phyloP scores from a whole-genome alignment of 2,329 filamentous ascomycete genomes.

The Coleophoma cylindrospora region DNA sequence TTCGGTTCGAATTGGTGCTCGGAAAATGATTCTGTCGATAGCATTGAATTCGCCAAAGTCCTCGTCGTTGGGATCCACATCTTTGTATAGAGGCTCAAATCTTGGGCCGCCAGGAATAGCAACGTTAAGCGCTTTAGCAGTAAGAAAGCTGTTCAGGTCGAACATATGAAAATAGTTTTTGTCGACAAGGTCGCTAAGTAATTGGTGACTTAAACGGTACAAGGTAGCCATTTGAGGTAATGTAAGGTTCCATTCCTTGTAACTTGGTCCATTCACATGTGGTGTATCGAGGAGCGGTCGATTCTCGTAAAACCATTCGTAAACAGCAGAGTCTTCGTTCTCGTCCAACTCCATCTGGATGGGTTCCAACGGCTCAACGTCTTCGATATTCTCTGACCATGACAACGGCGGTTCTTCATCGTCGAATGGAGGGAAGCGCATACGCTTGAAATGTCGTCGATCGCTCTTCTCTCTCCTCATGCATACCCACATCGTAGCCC shows the following conservation, averaged over 20 bases:
- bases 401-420: slow-evolving; percentile 96
- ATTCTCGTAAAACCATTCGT: slow-evolving; percentile 98
- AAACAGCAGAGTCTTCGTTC: slow-evolving; percentile 83
- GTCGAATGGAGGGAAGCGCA: slow-evolving; percentile 98
- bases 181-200: slow-evolving; percentile 88
- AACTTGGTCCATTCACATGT: slow-evolving; percentile 94
- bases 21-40: slow-evolving; percentile 98
- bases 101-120: slow-evolving; percentile 95
- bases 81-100: slow-evolving; percentile 96
- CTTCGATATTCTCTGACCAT: slow-evolving; percentile 98
- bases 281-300: slow-evolving; percentile 83
- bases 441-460: slow-evolving; percentile 91
- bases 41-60: slow-evolving; percentile 99
- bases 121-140: slow-evolving; percentile 94
- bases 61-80: slow-evolving; percentile 97
- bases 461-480: slow-evolving; percentile 99
- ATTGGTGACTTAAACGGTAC: slow-evolving; percentile 83
- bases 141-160: slow-evolving; percentile 89
- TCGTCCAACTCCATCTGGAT: slow-evolving; percentile 99
- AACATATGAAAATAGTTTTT: slow-evolving; percentile 99
- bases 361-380: slow-evolving; percentile 93
- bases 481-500: slow-evolving; percentile 98
- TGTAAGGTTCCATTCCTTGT: slow-evolving; percentile 90
- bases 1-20: slow-evolving; percentile 89
- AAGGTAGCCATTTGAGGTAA: slow-evolving; percentile 94